Conservation (phyloP, 2,329 filamentous ascomycete genomes). For the Aureobasidium pullulans region DNA sequence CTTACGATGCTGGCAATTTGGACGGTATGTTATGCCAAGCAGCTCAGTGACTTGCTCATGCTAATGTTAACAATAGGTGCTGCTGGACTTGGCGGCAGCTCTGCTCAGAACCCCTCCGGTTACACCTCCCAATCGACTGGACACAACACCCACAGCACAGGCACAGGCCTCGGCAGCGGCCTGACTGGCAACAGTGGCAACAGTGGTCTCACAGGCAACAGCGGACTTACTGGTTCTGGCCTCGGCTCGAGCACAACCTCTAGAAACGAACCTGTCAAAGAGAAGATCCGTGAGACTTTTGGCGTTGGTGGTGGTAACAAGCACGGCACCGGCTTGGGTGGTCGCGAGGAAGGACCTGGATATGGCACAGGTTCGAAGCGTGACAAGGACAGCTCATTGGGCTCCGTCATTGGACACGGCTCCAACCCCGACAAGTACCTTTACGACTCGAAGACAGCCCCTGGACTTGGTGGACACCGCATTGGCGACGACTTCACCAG, state of each 20-base stretch:
- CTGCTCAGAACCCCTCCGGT: background rate
- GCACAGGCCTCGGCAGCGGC: background rate
- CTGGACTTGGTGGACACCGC: slow-evolving; percentile 9
- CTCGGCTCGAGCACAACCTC: background rate
- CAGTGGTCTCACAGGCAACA: background rate
- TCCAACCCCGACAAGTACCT: slow-evolving; percentile 7
- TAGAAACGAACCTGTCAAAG: background rate
- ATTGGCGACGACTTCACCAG: slow-evolving; percentile 9
- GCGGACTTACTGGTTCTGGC: background rate
- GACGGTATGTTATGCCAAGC: slow-evolving; percentile 39
- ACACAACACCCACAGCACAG: background rate
- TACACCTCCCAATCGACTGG: background rate
- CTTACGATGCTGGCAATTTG: slow-evolving; percentile 73
- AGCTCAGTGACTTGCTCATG: background rate
- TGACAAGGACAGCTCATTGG: background rate
- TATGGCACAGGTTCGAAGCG: background rate
- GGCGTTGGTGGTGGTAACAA: background rate
- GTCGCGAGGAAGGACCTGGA: background rate
- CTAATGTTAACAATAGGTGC: background rate
- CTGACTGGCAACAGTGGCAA: background rate
- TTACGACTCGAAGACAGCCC: slow-evolving; percentile 1
- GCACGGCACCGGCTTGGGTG: background rate
- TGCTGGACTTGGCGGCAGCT: background rate
- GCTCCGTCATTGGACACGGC: slow-evolving; percentile 4
- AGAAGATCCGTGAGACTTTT: slow-evolving; percentile 2